phyloP scores from a whole-genome alignment of 2,329 filamentous ascomycete species.

The Alternaria brassicae region DNA sequence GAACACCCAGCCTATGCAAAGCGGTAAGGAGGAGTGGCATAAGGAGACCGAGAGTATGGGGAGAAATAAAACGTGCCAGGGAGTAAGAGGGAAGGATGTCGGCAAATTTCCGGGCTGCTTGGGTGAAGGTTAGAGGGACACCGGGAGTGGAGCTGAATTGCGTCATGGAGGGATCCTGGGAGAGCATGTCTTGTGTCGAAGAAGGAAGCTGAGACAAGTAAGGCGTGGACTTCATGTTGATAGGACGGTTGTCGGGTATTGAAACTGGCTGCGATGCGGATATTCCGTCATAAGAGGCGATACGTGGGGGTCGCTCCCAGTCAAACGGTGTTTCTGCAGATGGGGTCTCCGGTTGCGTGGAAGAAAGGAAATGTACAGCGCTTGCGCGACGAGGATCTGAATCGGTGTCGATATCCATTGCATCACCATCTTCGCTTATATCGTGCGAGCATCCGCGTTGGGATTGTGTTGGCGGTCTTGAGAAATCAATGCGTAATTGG shows the following conservation, averaged over 20 bases:
- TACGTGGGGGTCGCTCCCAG: slow-evolving; percentile 77
- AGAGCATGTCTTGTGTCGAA: slow-evolving; percentile 66
- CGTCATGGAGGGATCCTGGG: slow-evolving; percentile 81
- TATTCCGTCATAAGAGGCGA: slow-evolving; percentile 44
- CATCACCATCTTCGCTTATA: slow-evolving; percentile 50
- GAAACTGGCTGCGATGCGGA: slow-evolving; percentile 50
- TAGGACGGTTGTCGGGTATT: slow-evolving; percentile 20
- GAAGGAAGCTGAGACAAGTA: slow-evolving; percentile 44
- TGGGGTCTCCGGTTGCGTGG: slow-evolving; percentile 85
- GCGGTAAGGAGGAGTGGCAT: slow-evolving; percentile 81
- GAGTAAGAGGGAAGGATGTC: slow-evolving; percentile 90
- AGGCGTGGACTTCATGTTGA: slow-evolving; percentile 23
- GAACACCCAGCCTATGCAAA: slow-evolving; percentile 84
- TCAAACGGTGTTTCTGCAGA: slow-evolving; percentile 80
- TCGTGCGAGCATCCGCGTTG: slow-evolving; percentile 52
- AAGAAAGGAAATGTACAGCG: slow-evolving; percentile 64
- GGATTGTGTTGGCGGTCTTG: slow-evolving; percentile 66
- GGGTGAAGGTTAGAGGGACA: slow-evolving; percentile 83
- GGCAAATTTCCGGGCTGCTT: slow-evolving; percentile 84
- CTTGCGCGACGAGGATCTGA: slow-evolving; percentile 42
- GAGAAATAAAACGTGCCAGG: slow-evolving; percentile 90
- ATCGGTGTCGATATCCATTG: slow-evolving; percentile 72
- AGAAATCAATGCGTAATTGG: slow-evolving; percentile 87
- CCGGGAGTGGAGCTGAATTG: slow-evolving; percentile 84
- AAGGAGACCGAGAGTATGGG: slow-evolving; percentile 75